Evolutionary conservation across 257 asterid species (phyloP), one percentile per base, ranked within the genome.

Genomic region (Jacaranda mimosifolia): DNA sequence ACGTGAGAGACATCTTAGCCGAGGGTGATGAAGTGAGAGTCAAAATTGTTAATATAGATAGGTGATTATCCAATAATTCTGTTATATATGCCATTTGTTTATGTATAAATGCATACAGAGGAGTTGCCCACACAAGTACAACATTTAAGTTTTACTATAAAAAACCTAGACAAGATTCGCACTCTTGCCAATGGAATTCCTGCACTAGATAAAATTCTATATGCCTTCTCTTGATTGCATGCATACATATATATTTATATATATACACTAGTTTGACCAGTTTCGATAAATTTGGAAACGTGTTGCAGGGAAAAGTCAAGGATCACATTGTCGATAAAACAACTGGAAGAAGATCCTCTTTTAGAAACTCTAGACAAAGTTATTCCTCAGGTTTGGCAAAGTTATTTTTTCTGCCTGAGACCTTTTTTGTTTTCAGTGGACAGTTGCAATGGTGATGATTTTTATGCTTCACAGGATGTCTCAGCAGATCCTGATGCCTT

Each of bases 301-400:
- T 74, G 73, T 64, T 75, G 68, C 89, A 94, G 98, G 83, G 91
- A 66, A 76, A 95, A 90, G 84, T 83, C 91, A 42, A 84, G 97
- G 83, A 77, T 91, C 79, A 86, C 93, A 36, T 78, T 95, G 89
- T 95, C 99, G 48, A 89, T 95, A 78, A 95, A 90, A 79, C 99
- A 95, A 81, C 79, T 95, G 77, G 97, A 91, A 85, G 98, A 93
- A 86, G 99, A 95, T 82, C 99, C 99, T 49, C 87, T 93, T 57
- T 74, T 93, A 43, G 98, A 93, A 86, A 95, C 99, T 35, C 80
- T 95, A 79, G 99, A 93, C 85, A 90, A 90, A 86, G 99, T 90
- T 72, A 95, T 95, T 76, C 97, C 97, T 75, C 96, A 91, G 98
- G 99, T 93, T 72, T 59, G 83, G 15, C 42, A 36, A 57, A 52